These are phyloP conservation scores for Chytriomyces sp. DNA, from an alignment of 192 early-diverging fungal genomes.

Conservation along the genomic window DNA sequence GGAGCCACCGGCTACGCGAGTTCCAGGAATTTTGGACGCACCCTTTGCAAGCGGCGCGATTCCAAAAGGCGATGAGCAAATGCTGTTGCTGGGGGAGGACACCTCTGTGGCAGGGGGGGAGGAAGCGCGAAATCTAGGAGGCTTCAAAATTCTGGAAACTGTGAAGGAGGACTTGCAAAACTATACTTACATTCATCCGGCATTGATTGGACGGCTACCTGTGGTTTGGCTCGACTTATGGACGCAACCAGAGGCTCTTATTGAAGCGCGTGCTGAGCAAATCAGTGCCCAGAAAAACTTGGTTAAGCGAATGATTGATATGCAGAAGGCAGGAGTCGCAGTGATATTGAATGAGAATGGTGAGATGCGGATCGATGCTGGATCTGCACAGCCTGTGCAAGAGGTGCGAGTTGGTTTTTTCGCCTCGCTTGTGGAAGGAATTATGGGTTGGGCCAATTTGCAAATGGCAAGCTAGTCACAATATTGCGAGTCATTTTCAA, in stretches of 20 bases:
- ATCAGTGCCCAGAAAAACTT: constrained; percentile 30
- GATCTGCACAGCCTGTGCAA: neutral
- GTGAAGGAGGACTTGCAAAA: constrained; percentile 50
- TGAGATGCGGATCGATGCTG: constrained; percentile 10
- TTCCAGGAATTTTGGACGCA: constrained; percentile 55
- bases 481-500: too few species aligned
- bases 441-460: constrained; percentile 25
- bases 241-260: constrained; percentile 38
- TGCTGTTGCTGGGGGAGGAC: constrained; percentile 1
- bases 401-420: neutral
- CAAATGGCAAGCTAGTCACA: neutral
- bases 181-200: constrained; percentile 59
- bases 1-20: constrained; percentile 58
- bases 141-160: constrained; percentile 17
- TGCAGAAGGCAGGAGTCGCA: constrained; percentile 40
- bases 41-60: constrained; percentile 47
- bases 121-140: neutral
- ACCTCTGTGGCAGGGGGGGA: neutral
- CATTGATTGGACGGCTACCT: constrained; percentile 57
- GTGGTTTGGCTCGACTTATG: constrained; percentile 47
- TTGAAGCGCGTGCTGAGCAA: constrained; percentile 47
- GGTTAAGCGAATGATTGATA: constrained; percentile 41
- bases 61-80: constrained; percentile 50
- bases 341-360: constrained; percentile 4
- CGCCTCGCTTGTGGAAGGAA: constrained; percentile 17